Base-by-base conservation (phyloP, 2,329 filamentous ascomycete species). In the Penicillium sp. region DNA sequence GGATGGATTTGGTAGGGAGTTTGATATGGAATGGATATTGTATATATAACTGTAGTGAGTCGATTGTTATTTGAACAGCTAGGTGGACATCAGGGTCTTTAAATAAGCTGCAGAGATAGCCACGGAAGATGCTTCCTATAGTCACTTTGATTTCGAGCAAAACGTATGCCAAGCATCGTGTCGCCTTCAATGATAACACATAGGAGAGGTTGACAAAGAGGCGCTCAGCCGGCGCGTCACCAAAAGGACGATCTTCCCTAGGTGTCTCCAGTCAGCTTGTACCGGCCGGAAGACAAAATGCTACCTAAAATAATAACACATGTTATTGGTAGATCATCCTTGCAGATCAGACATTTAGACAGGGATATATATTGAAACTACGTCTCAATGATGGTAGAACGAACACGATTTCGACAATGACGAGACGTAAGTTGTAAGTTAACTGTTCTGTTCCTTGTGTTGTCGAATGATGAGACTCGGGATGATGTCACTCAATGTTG, bases 221-320 rank as follows among this genome's bases (percentile, higher is more conserved):
- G 53, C 54, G 51, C 37, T 46, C 46, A 43, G 35, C 41, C 39
- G 48, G 52, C 39, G 47, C 58, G 58, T 59, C 58, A 60, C 58
- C 47, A 42, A 51, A 54, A 40, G 37, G 35, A 51, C 10, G 56
- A 59, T 60, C 57, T 31, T 40, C 45, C 41, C 22, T 33, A 24
- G 22, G 13, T 17, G 19, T 45, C 26, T 33, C 45, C 39, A 53
- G 33, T 48, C 19, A 50, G 3, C 24, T 24, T 8, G 19, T 22
- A 37, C 15, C 31, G 28, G 31, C 15, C 37, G 31, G 37, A 21
- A 17, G 13, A 19, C 31, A 42, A 50, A 19, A 17, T 32, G 9
- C 15, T 37, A n/a, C 46, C 21, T 2, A 17, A 32, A 49, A 49
- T 49, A 45, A 29, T 21, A 29, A 21, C 10, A n/a, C 19, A 9